Evolutionary conservation across 1,139 yeast species (phyloP).

Genomic region (Zygosaccharomyces pseudobailii): DNA sequence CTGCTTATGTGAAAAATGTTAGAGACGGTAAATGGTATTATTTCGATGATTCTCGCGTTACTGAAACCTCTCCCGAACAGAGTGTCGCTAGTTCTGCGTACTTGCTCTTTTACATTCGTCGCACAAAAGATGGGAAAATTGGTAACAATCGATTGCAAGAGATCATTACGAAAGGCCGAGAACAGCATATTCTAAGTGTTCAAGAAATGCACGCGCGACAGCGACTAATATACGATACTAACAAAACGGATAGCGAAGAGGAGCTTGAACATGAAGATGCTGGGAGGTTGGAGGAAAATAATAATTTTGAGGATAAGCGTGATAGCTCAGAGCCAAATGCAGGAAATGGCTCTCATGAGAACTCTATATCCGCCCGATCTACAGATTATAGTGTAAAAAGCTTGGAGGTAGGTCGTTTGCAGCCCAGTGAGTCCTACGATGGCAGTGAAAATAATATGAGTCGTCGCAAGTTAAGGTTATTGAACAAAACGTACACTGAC

Average conservation of each 20-base stretch:
- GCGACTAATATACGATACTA: conserved; percentile 22
- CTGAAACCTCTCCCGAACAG: conserved; percentile 54
- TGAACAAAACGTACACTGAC: conserved; percentile 21
- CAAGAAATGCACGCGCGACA: conserved; percentile 20
- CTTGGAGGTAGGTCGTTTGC: conserved; percentile 24
- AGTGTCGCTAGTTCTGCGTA: conserved; percentile 80
- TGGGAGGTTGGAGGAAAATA: conserved; percentile 1
- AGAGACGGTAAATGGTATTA: conserved; percentile 81
- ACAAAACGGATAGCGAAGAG: conserved; percentile 28
- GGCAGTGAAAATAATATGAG: conserved; percentile 18
- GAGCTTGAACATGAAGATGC: conserved; percentile 14
- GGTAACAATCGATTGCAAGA: conserved; percentile 34
- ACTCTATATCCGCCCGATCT: conserved; percentile 4
- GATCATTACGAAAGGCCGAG: conserved; percentile 34
- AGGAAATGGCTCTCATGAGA: conserved; percentile 7
- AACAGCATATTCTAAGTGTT: conserved; percentile 26
- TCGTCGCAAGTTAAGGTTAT: conserved; percentile 27
- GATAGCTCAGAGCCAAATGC: conserved; percentile 5
- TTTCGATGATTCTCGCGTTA: conserved; percentile 80
- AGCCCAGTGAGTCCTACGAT: conserved; percentile 8
- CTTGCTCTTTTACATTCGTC: conserved; percentile 72
- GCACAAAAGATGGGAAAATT: conserved; percentile 28
- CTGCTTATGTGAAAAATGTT: conserved; percentile 81
- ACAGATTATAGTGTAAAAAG: conserved; percentile 22
- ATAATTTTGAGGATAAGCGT: conserved; percentile 11